A percentile compares a stretch with the other conserved stretches of the same genome.
Conservation (phyloP, 1,284 basidiomycete species). For the Tylopilus microsporus region DNA sequence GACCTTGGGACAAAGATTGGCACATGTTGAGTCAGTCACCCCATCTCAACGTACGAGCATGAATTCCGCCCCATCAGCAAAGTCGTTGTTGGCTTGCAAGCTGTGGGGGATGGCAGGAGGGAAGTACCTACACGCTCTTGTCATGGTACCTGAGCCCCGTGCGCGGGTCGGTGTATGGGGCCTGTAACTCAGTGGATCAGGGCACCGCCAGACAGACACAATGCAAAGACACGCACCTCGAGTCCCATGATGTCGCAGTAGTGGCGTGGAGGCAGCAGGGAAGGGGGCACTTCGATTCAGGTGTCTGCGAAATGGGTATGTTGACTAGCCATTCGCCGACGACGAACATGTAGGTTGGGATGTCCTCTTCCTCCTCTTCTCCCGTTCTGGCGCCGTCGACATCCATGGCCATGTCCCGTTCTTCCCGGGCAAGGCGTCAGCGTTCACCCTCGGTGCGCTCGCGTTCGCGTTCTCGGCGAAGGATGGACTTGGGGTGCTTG, state of each 20-base stretch:
- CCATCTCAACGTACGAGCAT: slow-evolving; percentile 32
- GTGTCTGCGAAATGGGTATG: slow-evolving; percentile 46
- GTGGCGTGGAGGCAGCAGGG: slow-evolving; percentile 68
- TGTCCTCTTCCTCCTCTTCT: slow-evolving; percentile 38
- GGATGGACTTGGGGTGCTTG: slow-evolving; percentile 71
- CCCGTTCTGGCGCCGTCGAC: slow-evolving; percentile 29
- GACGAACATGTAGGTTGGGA: slow-evolving; percentile 53
- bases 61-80: slow-evolving; percentile 48
- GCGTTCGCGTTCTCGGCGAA: slow-evolving; percentile 65
- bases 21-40: background rate
- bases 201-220: background rate
- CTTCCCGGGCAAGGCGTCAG: slow-evolving; percentile 42
- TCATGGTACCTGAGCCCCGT: slow-evolving; percentile 81
- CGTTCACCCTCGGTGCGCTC: slow-evolving; percentile 38
- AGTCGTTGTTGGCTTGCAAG: slow-evolving; percentile 47
- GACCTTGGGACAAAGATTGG: slow-evolving; percentile 25
- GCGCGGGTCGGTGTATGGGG: slow-evolving; percentile 80
- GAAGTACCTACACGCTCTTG: slow-evolving; percentile 77
- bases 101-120: slow-evolving; percentile 39
- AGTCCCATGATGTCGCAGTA: slow-evolving; percentile 88
- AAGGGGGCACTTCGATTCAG: slow-evolving; percentile 68
- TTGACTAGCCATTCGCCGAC: background rate
- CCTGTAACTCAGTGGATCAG: slow-evolving; percentile 38
- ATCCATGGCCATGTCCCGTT: slow-evolving; percentile 36
- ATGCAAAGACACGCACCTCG: slow-evolving; percentile 46